Evolutionary conservation across 2,329 filamentous ascomycete species (phyloP), one percentile per base, ranked within the genome.

Genomic region (Xylariomycetidae sp.): DNA sequence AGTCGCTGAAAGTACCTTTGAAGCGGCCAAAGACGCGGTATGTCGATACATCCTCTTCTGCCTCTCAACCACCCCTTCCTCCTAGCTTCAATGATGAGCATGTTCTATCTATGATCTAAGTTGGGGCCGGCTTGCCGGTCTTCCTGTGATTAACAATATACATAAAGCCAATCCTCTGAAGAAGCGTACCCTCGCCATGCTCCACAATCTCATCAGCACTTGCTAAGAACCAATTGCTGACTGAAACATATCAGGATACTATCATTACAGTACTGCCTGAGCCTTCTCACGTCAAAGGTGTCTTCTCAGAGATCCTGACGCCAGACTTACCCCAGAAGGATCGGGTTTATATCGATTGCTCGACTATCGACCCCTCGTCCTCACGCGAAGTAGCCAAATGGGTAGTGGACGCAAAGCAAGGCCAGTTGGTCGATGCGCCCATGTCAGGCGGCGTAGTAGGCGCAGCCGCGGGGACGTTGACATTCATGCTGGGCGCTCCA

Each of bases 381-480:
- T 95, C 89, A 1, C 77, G 77, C 24, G 73, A 79, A 45, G 82
- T 96, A 5, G 87, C 88, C 15, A 69, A 78, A 40, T 71, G 73
- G 16, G 80, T 93, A 2, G 41, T 60, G 37, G 73, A 74, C 5
- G 76, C 77, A 1, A 69, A 75, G 2, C 74, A 82, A 54, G 85
- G 85, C 33, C 72, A 71, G 32, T 95, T 96, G 53, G 80, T 95
- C 38, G 92, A 98, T 56, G 90, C 92, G 3, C 92, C 92, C 27
- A 95, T 98, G 82, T 96, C 90, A 0, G 92, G 92, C 29, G 92
- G 92, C 31, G 89, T 95, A 0, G 87, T 96, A 5, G 92, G 90
- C 26, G 92, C 92, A 9, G 71, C 78, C 5, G 87, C 87, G 10
- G 92, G 84, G 20, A 89, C 87, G 0, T 68, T 98, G 37, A 95